Base-by-base conservation (phyloP, 2,329 filamentous ascomycete genomes). In the Bipolaris cookei region DNA sequence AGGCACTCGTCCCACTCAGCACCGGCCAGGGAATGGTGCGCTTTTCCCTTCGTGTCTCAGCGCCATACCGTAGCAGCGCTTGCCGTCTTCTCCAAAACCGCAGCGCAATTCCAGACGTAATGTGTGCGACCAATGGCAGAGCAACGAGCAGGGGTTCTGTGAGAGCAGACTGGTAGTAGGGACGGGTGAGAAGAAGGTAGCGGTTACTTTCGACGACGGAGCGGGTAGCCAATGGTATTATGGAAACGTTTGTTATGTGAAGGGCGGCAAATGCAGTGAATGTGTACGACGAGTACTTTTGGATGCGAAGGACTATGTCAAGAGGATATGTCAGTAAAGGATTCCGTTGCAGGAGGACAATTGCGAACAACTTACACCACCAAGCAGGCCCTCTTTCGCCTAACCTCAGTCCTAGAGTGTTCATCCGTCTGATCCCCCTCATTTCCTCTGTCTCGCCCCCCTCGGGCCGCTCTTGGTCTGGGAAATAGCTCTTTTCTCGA, bases 181-280 rank as follows among this genome's bases (percentile, higher is more conserved):
- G 93, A 59, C 94, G 87, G 25, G 92, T 93, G 76, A 97, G 90
- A 63, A 98, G 88, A 46, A 98, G 87, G 77, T 92, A 96, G 47
- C 87, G 88, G 73, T 97, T 93, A 58, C 90, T 90, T 50, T 79
- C 61, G 86, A 86, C 71, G 91, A 93, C 67, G 58, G 79, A 71
- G 56, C 66, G 64, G 46, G 71, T 66, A 49, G 68, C 49, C 60
- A 75, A 66, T 25, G 71, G 70, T 65, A 76, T 68, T 60, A 76
- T 55, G 54, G 73, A 63, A 54, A 63, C 90, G 87, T 79, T 79
- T 34, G 74, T 68, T 58, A 78, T 68, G 63, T 80, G 79, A 46
- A 80, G 76, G 58, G 78, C 69, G 37, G 77, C 75, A 63, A 81
- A 74, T 70, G 76, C 67, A 41, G 77, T 75, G 62, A 77, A 76